Percentiles rank a stretch among this genome's conserved stretches.
Conservation (phyloP, 2,329 filamentous ascomycete genomes). For the Venturia oleaginea region DNA sequence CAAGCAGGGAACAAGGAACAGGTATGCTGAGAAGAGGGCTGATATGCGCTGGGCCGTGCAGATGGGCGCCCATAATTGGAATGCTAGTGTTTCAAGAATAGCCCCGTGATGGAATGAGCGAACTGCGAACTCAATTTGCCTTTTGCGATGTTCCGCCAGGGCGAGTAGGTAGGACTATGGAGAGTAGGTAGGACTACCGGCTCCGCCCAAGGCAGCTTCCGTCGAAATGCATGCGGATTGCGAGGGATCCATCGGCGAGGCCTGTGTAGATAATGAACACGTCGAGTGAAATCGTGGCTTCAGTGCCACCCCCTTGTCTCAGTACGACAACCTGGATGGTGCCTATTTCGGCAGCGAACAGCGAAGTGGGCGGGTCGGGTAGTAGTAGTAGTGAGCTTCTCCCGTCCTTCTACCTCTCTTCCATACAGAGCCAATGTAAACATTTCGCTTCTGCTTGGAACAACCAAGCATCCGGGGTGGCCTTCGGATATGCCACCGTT, state of each 20-base stretch:
- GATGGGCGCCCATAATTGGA: not conserved
- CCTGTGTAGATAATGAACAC: too few species aligned
- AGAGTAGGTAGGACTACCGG: not conserved
- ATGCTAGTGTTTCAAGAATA: not conserved
- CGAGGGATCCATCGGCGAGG: not conserved
- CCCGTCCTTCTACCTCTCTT: not conserved
- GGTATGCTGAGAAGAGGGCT: not conserved
- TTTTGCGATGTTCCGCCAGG: not conserved
- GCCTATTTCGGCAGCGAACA: not conserved
- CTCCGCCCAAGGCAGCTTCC: not conserved
- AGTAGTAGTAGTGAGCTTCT: not conserved
- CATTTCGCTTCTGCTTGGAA: conserved; percentile 2
- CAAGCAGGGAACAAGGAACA: not conserved
- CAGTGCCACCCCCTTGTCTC: not conserved
- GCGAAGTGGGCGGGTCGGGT: not conserved
- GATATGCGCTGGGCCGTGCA: conserved; percentile 1
- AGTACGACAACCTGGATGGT: not conserved
- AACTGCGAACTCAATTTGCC: conserved; percentile 4
- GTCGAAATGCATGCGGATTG: not conserved
- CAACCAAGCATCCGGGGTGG: not conserved
- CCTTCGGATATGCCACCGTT: not conserved
- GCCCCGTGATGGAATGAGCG: not conserved
- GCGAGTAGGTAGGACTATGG: not conserved
- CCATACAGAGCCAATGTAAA: not conserved
- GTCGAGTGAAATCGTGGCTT: not conserved